Conservation (phyloP, 2,329 filamentous ascomycete genomes). For the Akanthomyces dipterigenus region DNA sequence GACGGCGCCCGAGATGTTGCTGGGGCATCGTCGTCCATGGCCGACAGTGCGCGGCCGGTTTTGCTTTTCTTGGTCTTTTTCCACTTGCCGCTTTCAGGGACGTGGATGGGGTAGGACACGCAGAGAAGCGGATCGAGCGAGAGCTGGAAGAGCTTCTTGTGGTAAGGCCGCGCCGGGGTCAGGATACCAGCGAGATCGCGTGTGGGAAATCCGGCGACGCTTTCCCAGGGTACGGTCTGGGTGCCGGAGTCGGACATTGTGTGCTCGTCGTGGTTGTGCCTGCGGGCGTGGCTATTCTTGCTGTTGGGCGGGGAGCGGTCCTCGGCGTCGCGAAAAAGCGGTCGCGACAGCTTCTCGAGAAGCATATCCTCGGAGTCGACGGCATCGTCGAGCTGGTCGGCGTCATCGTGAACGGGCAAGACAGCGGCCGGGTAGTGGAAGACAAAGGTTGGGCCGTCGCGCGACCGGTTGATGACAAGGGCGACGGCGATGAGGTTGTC, state of each 20-base stretch:
- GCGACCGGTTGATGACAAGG: conserved; percentile 66
- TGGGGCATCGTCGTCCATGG: conserved; percentile 22
- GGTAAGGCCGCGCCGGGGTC: conserved; percentile 66
- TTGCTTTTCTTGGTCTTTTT: conserved; percentile 51
- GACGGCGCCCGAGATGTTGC: conserved; percentile 23
- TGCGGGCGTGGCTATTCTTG: conserved; percentile 32
- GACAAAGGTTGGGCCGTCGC: conserved; percentile 73
- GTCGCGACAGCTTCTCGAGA: conserved; percentile 38
- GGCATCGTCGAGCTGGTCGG: conserved; percentile 26
- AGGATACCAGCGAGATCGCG: conserved; percentile 74
- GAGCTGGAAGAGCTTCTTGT: conserved; percentile 77
- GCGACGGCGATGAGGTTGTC: conserved; percentile 63
- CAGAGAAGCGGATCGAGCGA: conserved; percentile 74
- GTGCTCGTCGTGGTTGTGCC: conserved; percentile 41
- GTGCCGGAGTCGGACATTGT: conserved; percentile 48
- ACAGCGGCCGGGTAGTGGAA: conserved; percentile 78
- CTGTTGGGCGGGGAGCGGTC: conserved; percentile 34
- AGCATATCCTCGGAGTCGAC: conserved; percentile 42
- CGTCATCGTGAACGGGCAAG: conserved; percentile 27
- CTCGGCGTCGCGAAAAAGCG: conserved; percentile 25
- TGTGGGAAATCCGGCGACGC: conserved; percentile 66
- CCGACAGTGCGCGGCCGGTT: conserved; percentile 13
- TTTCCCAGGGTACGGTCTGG: conserved; percentile 62
- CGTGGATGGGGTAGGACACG: conserved; percentile 77
- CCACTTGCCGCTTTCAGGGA: conserved; percentile 72